These are phyloP conservation scores for Aspergillus niger DNA, from an alignment of 2,329 filamentous ascomycete genomes.

Conservation along the genomic window DNA sequence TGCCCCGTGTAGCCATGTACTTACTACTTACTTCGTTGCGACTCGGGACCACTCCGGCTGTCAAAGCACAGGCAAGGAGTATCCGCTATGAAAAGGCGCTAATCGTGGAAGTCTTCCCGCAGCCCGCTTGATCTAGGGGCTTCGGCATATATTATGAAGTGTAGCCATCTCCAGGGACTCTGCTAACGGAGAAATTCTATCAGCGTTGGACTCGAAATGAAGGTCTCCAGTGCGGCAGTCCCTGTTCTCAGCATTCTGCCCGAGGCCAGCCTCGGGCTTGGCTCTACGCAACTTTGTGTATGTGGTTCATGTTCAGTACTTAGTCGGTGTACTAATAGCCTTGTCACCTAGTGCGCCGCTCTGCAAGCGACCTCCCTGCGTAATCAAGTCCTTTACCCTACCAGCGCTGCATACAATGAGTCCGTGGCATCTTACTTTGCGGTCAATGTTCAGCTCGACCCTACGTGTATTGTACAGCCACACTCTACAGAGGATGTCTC, in stretches of 20 bases:
- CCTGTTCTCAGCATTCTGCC: not conserved
- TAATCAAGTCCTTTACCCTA: slow-evolving; percentile 25
- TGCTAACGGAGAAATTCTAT: not conserved
- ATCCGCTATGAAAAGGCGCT: too few relatives aligned
- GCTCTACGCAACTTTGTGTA: not conserved
- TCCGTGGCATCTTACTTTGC: slow-evolving; percentile 27
- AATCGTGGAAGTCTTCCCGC: too few relatives aligned
- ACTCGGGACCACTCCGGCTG: too few relatives aligned
- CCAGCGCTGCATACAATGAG: slow-evolving; percentile 17
- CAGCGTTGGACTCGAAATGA: not conserved
- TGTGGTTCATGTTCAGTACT: not conserved
- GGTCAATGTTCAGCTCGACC: slow-evolving; percentile 26
- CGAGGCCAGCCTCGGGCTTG: not conserved
- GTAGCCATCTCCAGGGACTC: not conserved
- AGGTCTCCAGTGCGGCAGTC: not conserved
- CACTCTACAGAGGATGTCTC: slow-evolving; percentile 26
- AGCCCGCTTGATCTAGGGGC: too few relatives aligned
- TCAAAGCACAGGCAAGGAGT: too few relatives aligned
- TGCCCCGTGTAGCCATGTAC: too few relatives aligned
- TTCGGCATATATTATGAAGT: not conserved
- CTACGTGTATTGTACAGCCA: slow-evolving; percentile 30
- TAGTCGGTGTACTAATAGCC: not conserved
- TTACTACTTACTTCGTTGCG: too few relatives aligned
- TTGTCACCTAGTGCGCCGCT: slow-evolving; percentile 9
- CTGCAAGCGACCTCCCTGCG: slow-evolving; percentile 8